Base-by-base conservation (phyloP, 176 grass and related monocot genomes). In the Aechmea fasciata region DNA sequence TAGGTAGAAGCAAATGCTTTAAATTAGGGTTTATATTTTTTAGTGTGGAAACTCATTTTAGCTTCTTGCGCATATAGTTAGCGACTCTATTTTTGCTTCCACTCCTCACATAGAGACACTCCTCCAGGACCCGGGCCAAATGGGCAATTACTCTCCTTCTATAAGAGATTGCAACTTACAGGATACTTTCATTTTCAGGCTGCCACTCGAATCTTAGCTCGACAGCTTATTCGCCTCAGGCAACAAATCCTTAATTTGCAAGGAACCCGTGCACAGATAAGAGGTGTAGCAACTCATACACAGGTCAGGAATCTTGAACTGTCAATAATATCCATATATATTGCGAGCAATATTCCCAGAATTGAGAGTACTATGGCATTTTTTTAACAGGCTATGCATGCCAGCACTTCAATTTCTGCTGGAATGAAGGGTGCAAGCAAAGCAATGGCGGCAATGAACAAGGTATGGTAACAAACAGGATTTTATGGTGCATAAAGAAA, bases 351-450 rank as follows among this genome's bases (percentile, higher is more conserved):
- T 13, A 61, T 61, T 61, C 20, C 55, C 17, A 61, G 55, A 20
- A 9, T 61, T 61, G 13, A 61, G 55, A 61, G 22, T 10, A 19
- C 10, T 22, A 7, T 57, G 8, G 15, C 15, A 5, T 17, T 57
- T 57, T 18, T 57, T 74, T 17, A 77, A 78, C 72, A 99, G 94
- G 94, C 94, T 77, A 90, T 99, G 94, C 52, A 99, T 49, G 94
- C 94, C 0, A 91, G 84, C 28, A 99, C 94, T 78, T 99, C 94
- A 77, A 99, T 99, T 78, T 99, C 94, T 73, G 81, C 94, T 80
- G 94, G 94, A 69, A 99, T 99, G 94, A 99, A 99, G 79, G 94
- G 94, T 63, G 94, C 89, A 77, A 99, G 90, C 80, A 99, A 90
- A 90, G 94, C 89, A 51, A 99, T 99, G 94, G 74, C 94, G 72